These are phyloP conservation scores for Gnomoniopsis sp. DNA, from an alignment of 2,329 filamentous ascomycete genomes.

Conservation along the genomic window DNA sequence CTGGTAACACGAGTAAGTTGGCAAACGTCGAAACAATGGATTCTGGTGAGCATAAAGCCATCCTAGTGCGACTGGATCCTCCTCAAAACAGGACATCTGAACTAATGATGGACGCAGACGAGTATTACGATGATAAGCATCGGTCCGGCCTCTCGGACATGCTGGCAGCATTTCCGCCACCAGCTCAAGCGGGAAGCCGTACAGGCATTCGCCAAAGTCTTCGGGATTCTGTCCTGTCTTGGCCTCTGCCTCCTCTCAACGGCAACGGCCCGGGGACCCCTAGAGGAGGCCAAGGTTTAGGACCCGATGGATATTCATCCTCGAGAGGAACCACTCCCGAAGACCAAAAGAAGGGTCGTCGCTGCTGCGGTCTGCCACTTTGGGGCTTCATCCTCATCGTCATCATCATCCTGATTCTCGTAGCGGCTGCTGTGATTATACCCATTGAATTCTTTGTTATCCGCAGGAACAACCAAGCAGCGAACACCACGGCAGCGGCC, in stretches of 20 bases:
- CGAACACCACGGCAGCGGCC: slow-evolving; percentile 16
- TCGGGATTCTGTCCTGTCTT: slow-evolving; percentile 46
- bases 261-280: slow-evolving; percentile 15
- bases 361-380: slow-evolving; percentile 79
- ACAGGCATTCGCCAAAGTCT: slow-evolving; percentile 43
- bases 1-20: slow-evolving; percentile 18
- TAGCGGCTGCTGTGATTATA: slow-evolving; percentile 79
- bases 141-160: slow-evolving; percentile 59
- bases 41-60: slow-evolving; percentile 32
- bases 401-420: slow-evolving; percentile 65
- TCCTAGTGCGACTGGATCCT: background rate
- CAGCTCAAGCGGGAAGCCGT: slow-evolving; percentile 45
- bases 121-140: slow-evolving; percentile 37
- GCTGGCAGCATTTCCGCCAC: slow-evolving; percentile 63
- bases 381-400: slow-evolving; percentile 70
- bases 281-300: slow-evolving; percentile 14
- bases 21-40: slow-evolving; percentile 33
- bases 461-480: slow-evolving; percentile 37
- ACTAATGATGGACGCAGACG: slow-evolving; percentile 25
- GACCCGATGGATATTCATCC: background rate
- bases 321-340: slow-evolving; percentile 3
- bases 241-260: slow-evolving; percentile 42
- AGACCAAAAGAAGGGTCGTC: slow-evolving; percentile 44
- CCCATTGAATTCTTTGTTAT: slow-evolving; percentile 67
- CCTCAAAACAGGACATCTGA: background rate